phyloP scores from a whole-genome alignment of 371 early-diverging fungal genomes.

The Mortierella sp. region DNA sequence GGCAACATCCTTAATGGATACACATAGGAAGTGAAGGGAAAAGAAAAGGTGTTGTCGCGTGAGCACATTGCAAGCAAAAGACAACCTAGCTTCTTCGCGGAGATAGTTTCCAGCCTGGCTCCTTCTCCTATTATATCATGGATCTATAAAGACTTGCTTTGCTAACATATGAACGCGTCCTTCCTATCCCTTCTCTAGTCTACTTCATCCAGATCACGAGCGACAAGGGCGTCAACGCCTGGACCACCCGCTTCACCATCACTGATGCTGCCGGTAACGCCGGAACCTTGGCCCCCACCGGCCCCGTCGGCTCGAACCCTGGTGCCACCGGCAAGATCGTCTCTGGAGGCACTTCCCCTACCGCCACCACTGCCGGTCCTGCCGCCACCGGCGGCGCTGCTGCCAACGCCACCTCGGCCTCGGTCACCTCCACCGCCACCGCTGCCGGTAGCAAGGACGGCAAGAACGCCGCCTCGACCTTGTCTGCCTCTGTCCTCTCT shows the following conservation, averaged over 20 bases:
- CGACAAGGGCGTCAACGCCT: conserved; percentile 14
- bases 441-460: conserved; percentile 17
- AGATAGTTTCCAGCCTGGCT: background rate
- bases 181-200: conserved; percentile 17
- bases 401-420: conserved; percentile 12
- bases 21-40: background rate
- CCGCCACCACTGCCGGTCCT: background rate
- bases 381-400: conserved; percentile 18
- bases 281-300: conserved; percentile 35
- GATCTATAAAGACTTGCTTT: background rate
- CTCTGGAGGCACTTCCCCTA: background rate
- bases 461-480: conserved; percentile 18
- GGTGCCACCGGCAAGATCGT: conserved; percentile 37
- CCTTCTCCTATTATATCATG: background rate
- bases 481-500: too few relatives aligned
- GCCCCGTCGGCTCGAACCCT: conserved; percentile 28
- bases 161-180: background rate
- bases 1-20: background rate
- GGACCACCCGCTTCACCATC: conserved; percentile 55
- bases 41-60: background rate
- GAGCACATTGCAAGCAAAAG: background rate
- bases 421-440: conserved; percentile 2
- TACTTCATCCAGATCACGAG: conserved; percentile 32
- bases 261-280: conserved; percentile 32
- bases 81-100: background rate